Percentiles rank a stretch among this genome's conserved stretches.
These are phyloP conservation scores for Dipteronia sinensis DNA, from an alignment of 345 rosid genomes.

Conservation along the genomic window DNA sequence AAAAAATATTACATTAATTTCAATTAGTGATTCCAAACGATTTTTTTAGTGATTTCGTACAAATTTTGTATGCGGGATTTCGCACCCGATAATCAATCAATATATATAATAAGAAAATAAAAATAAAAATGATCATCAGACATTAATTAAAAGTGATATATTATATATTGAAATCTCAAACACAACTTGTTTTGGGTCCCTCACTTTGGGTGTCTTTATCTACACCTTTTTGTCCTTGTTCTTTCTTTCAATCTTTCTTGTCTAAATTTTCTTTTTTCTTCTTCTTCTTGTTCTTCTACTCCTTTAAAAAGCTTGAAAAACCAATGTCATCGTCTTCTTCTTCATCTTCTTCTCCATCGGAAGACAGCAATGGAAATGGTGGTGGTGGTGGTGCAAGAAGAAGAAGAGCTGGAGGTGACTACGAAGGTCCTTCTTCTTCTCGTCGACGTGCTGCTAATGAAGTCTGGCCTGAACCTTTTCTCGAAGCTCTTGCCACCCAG, in stretches of 20 bases:
- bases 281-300: conserved; percentile 16
- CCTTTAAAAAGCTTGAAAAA: background rate
- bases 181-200: conserved; percentile 59
- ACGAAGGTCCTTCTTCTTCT: conserved; percentile 63
- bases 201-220: conserved; percentile 64
- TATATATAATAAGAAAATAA: background rate
- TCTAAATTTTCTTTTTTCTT: conserved; percentile 26
- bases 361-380: conserved; percentile 33
- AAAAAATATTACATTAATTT: too few relatives aligned
- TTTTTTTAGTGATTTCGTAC: too few relatives aligned
- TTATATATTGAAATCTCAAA: conserved; percentile 22
- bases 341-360: conserved; percentile 35
- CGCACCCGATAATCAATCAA: too few relatives aligned
- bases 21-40: too few relatives aligned
- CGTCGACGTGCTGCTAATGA: conserved; percentile 60
- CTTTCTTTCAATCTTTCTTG: conserved; percentile 27
- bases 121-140: background rate
- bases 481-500: conserved; percentile 79
- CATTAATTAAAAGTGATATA: background rate
- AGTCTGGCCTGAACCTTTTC: conserved; percentile 90
- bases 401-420: conserved; percentile 30
- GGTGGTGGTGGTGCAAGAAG: conserved; percentile 32
- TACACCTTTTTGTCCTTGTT: conserved; percentile 59
- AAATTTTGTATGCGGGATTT: too few relatives aligned
- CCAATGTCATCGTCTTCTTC: conserved; percentile 39